These are phyloP conservation scores for Stephania yunnanensis DNA, from an alignment of 164 flowering plant genomes.

Conservation along the genomic window DNA sequence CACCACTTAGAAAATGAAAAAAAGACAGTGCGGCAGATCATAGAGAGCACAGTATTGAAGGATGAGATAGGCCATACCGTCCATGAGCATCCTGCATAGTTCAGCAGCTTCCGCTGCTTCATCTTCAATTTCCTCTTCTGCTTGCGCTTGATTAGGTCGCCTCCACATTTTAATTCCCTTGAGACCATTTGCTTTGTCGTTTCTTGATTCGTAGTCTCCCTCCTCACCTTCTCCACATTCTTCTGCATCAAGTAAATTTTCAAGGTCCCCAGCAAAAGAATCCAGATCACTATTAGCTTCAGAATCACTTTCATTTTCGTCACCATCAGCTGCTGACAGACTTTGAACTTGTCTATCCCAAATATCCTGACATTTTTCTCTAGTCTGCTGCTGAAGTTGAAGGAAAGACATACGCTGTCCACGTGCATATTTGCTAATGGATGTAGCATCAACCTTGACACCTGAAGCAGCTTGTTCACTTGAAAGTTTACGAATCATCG, in stretches of 20 bases:
- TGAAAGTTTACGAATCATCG: slow-evolving; percentile 92
- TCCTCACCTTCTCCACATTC: slow-evolving; percentile 78
- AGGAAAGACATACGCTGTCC: slow-evolving; percentile 98
- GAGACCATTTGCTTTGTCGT: slow-evolving; percentile 61
- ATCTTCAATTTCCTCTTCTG: slow-evolving; percentile 93
- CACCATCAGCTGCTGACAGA: slow-evolving; percentile 69
- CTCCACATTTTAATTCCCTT: slow-evolving; percentile 90
- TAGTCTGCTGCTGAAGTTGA: slow-evolving; percentile 94
- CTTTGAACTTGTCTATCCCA: slow-evolving; percentile 91
- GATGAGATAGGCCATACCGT: slow-evolving; percentile 48
- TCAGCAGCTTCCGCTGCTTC: slow-evolving; percentile 98
- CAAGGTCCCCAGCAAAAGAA: slow-evolving; percentile 97
- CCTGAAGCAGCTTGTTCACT: slow-evolving; percentile 98
- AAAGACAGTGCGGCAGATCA: not conserved
- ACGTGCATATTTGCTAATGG: slow-evolving; percentile 86
- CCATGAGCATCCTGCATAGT: slow-evolving; percentile 86
- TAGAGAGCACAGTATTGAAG: too few species aligned
- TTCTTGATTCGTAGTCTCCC: slow-evolving; percentile 42
- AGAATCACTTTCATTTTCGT: slow-evolving; percentile 82
- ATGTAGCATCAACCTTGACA: slow-evolving; percentile 80
- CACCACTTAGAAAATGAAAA: not conserved
- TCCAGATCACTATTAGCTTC: slow-evolving; percentile 96
- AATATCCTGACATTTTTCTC: slow-evolving; percentile 97
- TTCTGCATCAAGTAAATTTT: slow-evolving; percentile 96
- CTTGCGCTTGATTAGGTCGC: slow-evolving; percentile 59